These are phyloP conservation scores for Brassica rapa DNA, from an alignment of 345 rosid species.

Conservation along the genomic window DNA sequence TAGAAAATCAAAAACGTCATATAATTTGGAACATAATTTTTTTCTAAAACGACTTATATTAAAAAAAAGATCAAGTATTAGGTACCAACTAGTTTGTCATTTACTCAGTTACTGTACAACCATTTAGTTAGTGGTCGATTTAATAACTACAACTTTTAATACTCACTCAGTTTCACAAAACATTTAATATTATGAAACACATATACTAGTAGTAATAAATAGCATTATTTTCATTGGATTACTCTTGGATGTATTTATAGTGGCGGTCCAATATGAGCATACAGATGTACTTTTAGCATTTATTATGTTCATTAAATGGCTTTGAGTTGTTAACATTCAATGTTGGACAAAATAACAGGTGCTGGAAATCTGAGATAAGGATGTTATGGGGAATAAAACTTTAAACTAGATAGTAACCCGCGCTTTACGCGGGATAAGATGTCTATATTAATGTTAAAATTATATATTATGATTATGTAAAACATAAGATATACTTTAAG, in stretches of 20 bases:
- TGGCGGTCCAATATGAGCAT: background rate
- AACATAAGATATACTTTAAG: no score
- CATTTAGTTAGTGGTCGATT: background rate
- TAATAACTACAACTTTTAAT: background rate
- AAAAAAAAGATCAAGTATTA: no score
- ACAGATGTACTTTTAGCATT: slow-evolving; percentile 16
- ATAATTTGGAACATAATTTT: no score
- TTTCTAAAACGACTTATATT: no score
- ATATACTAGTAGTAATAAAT: background rate
- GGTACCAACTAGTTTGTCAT: background rate
- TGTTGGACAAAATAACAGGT: slow-evolving; percentile 19
- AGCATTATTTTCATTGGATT: slow-evolving; percentile 9
- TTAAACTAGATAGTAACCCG: no score
- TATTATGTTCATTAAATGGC: slow-evolving; percentile 24
- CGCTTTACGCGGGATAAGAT: no score
- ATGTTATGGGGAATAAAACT: background rate
- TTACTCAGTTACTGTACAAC: background rate
- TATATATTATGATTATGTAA: no score
- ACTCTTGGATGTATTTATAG: slow-evolving; percentile 17
- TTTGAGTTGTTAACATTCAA: background rate
- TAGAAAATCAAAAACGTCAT: no score
- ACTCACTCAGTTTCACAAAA: background rate
- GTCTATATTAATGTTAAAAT: no score
- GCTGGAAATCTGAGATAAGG: slow-evolving; percentile 19
- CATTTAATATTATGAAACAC: background rate